phyloP scores from a whole-genome alignment of 495 filamentous ascomycete species.

The Xylaria curta region DNA sequence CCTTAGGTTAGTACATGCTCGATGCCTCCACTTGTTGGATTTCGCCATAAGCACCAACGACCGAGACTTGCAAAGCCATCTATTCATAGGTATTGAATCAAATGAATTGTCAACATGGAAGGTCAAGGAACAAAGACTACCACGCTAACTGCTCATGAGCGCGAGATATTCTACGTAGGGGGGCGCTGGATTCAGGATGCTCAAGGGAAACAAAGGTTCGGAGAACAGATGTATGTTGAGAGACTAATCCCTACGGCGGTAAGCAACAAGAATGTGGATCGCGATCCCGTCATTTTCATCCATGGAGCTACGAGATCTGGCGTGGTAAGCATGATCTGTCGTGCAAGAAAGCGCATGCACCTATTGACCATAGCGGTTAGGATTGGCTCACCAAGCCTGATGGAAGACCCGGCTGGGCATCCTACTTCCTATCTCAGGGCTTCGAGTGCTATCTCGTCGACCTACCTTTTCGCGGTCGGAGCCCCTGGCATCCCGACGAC shows the following conservation, averaged over 20 bases:
- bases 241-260: constrained; percentile 48
- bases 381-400: constrained; percentile 61
- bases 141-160: constrained; percentile 25
- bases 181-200: constrained; percentile 48
- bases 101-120: background rate
- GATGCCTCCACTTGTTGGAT: background rate
- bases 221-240: constrained; percentile 65
- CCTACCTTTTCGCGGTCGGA: constrained; percentile 47
- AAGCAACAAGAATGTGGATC: constrained; percentile 28
- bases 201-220: constrained; percentile 47
- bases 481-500: constrained; percentile 35
- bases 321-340: constrained; percentile 44
- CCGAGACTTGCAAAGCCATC: background rate
- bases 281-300: constrained; percentile 58
- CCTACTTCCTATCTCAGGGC: constrained; percentile 55
- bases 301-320: constrained; percentile 61
- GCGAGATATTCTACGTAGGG: constrained; percentile 57
- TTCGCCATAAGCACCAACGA: background rate
- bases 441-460: constrained; percentile 56
- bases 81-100: background rate
- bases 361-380: constrained; percentile 27
- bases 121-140: background rate
- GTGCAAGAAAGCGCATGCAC: background rate
- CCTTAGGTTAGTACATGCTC: background rate
- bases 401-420: constrained; percentile 57